Base-by-base conservation (phyloP, 2,329 filamentous ascomycete species). In the Calonectria fujianensis region DNA sequence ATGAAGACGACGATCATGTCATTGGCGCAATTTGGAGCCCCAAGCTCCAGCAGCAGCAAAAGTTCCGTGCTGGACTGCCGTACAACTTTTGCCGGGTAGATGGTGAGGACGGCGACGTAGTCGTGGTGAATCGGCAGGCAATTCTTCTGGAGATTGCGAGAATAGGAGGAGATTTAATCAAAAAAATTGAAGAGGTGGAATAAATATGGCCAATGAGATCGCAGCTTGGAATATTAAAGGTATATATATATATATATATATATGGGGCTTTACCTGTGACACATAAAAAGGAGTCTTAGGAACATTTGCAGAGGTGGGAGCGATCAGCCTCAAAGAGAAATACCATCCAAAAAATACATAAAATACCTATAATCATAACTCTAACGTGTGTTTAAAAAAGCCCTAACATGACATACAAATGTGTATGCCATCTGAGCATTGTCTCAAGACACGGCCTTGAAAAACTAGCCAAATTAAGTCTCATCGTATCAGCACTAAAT, bases 121-220 rank as follows among this genome's bases (percentile, higher is more conserved):
- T 94, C 31, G 89, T 90, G 76, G 85, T 96, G 8, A 95, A 97
- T 79, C 91, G 90, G 78, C 87, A 88, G 52, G 93, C 90, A 0
- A 91, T 97, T 7, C 80, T 96, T 66, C 87, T 91, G 39, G 95
- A 97, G 85, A 95, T 97, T 83, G 91, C 91, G 52, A 90, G 92
- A 75, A 87, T 93, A 51, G 92, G 92, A 11, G 92, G 91, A 1
- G 90, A 93, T 73, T 82, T 98, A 84, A 88, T 98, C 59, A 89
- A 91, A 78, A 91, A 85, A 80, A 91, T 96, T 71, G 92, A 96
- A 80, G 85, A 70, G 78, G 81, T 78, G 74, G 78, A 78, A 54
- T 82, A 81, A 41, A 70, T 41, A 29, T 35, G 13, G 16, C 2
- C 18, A 45, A 16, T 16, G 32, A 20, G 41, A 77, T n/a, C 32